Evolutionary conservation across 129 eudicot species (phyloP).

Genomic region (Tagetes patula): DNA sequence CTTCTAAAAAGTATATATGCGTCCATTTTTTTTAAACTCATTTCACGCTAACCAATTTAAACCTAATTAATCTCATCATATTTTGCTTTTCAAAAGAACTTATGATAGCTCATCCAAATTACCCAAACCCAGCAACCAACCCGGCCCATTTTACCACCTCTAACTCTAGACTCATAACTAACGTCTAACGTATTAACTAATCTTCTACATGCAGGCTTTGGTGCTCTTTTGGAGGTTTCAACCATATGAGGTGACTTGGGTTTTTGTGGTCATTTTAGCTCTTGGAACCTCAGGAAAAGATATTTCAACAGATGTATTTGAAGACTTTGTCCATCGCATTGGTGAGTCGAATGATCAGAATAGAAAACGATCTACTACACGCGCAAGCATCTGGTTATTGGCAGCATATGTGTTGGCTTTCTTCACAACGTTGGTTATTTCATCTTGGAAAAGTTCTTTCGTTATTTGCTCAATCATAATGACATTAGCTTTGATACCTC

Average conservation of each 20-base stretch:
- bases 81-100: too few relatives aligned
- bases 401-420: not conserved
- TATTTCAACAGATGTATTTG: not conserved
- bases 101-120: too few relatives aligned
- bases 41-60: too few relatives aligned
- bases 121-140: too few relatives aligned
- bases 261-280: not conserved
- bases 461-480: not conserved
- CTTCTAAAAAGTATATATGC: too few relatives aligned
- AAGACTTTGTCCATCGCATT: not conserved
- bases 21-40: too few relatives aligned
- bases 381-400: not conserved
- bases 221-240: slow-evolving; percentile 19
- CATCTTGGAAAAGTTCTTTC: slow-evolving; percentile 2
- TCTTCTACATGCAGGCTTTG: slow-evolving; percentile 3
- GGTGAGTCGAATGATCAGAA: not conserved
- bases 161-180: too few relatives aligned
- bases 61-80: too few relatives aligned
- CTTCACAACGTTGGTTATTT: not conserved
- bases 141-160: too few relatives aligned
- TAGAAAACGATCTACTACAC: not conserved
- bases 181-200: too few relatives aligned
- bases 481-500: not conserved
- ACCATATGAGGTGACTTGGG: slow-evolving; percentile 10
- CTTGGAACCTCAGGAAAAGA: slow-evolving; percentile 15